Conservation (phyloP, 345 rosid genomes). For the Raphanus sativus region DNA sequence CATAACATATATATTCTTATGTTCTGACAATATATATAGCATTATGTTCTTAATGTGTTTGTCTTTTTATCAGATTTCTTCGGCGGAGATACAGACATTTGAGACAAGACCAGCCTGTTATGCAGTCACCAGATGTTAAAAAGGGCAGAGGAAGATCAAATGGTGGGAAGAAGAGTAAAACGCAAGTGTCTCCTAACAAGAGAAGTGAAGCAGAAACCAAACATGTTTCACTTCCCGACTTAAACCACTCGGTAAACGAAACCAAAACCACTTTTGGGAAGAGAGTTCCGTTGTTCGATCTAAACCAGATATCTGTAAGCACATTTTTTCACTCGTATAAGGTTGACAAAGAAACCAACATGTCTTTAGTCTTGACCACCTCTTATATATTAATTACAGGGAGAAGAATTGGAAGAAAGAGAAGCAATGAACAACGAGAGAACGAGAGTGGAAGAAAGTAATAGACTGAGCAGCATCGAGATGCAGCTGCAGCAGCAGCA, state of each 20-base stretch:
- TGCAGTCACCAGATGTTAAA: neutral
- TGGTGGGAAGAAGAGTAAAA: conserved; percentile 12
- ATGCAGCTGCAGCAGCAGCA: neutral
- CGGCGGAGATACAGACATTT: conserved; percentile 57
- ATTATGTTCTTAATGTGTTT: neutral
- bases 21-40: neutral
- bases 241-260: conserved; percentile 48
- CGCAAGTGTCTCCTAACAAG: conserved; percentile 11
- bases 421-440: conserved; percentile 16
- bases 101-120: conserved; percentile 43
- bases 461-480: conserved; percentile 42
- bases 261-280: conserved; percentile 47
- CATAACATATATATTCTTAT: too few species aligned
- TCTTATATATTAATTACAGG: conserved; percentile 43
- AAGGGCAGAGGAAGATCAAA: conserved; percentile 30
- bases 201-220: conserved; percentile 33
- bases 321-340: neutral
- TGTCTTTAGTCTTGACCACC: neutral
- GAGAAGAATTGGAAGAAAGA: conserved; percentile 57
- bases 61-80: conserved; percentile 56
- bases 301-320: conserved; percentile 84
- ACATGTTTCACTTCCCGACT: conserved; percentile 39
- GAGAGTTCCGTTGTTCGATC: conserved; percentile 67
- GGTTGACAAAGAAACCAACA: neutral
- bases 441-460: conserved; percentile 48